A percentile compares a stretch with the other conserved stretches of the same genome.
These are phyloP conservation scores for Beauveria asiatica DNA, from an alignment of 2,329 filamentous ascomycete genomes.

Conservation along the genomic window DNA sequence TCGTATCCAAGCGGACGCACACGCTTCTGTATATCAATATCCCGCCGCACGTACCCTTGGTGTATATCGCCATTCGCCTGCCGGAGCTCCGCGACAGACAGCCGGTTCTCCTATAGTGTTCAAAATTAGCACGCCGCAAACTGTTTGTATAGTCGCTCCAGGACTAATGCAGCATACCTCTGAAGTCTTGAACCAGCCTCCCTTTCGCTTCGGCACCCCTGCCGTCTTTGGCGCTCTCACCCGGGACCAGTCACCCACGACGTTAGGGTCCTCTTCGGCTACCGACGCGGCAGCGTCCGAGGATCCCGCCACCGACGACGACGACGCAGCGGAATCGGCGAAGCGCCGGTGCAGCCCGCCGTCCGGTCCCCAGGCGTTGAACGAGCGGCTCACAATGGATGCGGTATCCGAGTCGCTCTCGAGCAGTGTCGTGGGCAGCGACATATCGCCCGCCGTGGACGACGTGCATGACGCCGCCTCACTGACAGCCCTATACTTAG, in stretches of 20 bases:
- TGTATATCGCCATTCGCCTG: not conserved
- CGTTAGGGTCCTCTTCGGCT: not conserved
- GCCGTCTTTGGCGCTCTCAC: not conserved
- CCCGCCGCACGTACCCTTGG: not conserved
- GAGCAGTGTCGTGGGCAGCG: not conserved
- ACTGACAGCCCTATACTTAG: not conserved
- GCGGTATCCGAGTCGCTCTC: not conserved
- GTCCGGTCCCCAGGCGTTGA: conserved; percentile 4
- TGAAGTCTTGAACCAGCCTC: not conserved
- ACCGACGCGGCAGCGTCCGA: not conserved
- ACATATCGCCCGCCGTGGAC: not conserved
- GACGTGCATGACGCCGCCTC: not conserved
- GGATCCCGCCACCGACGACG: not conserved
- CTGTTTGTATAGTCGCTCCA: too few species aligned
- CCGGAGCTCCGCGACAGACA: not conserved
- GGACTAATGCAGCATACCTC: not conserved
- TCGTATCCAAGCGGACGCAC: not conserved
- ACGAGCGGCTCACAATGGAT: not conserved
- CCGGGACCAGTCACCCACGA: not conserved
- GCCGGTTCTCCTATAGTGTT: not conserved
- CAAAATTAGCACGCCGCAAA: too few species aligned
- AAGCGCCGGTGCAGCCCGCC: not conserved
- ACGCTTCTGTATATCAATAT: not conserved
- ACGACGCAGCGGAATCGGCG: not conserved
- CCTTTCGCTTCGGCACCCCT: not conserved